Percentiles rank a stretch among this genome's conserved stretches.
phyloP scores from a whole-genome alignment of 2,329 filamentous ascomycete genomes.

The Neobulgaria alba region DNA sequence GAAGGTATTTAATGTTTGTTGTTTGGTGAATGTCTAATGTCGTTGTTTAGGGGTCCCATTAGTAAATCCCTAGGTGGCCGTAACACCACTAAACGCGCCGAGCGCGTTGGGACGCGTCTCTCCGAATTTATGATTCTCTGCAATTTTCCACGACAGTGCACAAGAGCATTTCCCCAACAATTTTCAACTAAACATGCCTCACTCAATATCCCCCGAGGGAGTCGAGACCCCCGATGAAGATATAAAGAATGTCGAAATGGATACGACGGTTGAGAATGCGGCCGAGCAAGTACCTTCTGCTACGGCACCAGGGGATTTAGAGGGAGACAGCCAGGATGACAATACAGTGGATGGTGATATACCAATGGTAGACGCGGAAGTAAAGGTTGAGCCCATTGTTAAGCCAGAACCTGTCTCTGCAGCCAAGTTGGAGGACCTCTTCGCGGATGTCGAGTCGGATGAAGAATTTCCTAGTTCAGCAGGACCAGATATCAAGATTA shows the following conservation, averaged over 20 bases:
- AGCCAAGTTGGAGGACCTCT: slow-evolving; percentile 50
- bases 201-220: slow-evolving; percentile 33
- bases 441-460: slow-evolving; percentile 50
- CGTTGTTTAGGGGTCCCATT: no score
- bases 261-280: slow-evolving; percentile 27
- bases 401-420: slow-evolving; percentile 33
- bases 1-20: no score
- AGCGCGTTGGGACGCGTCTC: no score
- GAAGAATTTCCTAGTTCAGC: slow-evolving; percentile 49
- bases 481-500: slow-evolving; percentile 31
- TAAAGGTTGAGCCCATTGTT: slow-evolving; percentile 4
- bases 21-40: no score
- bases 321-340: slow-evolving; percentile 9
- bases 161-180: no score
- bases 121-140: no score
- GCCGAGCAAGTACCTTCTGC: slow-evolving; percentile 5
- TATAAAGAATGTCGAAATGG: slow-evolving; percentile 22
- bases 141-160: no score
- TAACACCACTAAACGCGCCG: no score
- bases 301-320: slow-evolving; percentile 3
- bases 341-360: slow-evolving; percentile 19
- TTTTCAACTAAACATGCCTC: slow-evolving; percentile 34
- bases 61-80: no score
- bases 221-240: slow-evolving; percentile 28
- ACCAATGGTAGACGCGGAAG: slow-evolving; percentile 15